Conservation (phyloP, 1,139 yeast genomes). For the Yamadazyma dushanensis region DNA sequence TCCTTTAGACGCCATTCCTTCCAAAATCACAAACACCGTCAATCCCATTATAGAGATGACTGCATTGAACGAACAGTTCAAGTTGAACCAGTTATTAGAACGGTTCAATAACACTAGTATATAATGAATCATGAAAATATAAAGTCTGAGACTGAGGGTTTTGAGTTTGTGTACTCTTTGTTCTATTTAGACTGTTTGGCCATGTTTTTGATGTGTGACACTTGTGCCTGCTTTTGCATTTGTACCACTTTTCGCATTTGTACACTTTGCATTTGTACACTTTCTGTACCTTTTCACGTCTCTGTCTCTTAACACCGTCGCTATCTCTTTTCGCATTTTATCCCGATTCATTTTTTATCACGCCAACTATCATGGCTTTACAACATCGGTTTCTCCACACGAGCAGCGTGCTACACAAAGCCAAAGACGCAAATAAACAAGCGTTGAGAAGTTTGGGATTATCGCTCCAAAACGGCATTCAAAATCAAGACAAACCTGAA, state of each 20-base stretch:
- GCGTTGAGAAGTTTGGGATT: constrained; percentile 11
- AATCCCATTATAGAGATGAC: constrained; percentile 45
- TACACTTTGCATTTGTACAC: no score
- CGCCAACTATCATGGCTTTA: no score
- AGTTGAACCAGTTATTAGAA: constrained; percentile 35
- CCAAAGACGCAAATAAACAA: constrained; percentile 13
- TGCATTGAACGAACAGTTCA: constrained; percentile 42
- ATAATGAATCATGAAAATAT: constrained; percentile 8
- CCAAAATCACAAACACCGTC: constrained; percentile 16
- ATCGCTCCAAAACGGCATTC: constrained; percentile 10
- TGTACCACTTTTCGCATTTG: no score
- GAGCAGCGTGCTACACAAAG: constrained; percentile 4
- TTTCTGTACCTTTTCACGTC: no score
- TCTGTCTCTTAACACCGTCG: no score
- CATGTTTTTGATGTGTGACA: no score
- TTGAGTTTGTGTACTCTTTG: neutral
- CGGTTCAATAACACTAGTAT: constrained; percentile 13
- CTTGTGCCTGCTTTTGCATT: no score
- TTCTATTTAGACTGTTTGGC: no score
- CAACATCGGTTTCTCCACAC: constrained; percentile 4
- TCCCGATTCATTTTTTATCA: no score
- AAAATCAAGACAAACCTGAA: constrained; percentile 9
- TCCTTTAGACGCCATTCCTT: constrained; percentile 3
- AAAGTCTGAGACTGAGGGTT: neutral
- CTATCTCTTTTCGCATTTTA: no score